These are phyloP conservation scores for Phalaenopsis equestris DNA, from an alignment of 106 monocot species.

Conservation along the genomic window DNA sequence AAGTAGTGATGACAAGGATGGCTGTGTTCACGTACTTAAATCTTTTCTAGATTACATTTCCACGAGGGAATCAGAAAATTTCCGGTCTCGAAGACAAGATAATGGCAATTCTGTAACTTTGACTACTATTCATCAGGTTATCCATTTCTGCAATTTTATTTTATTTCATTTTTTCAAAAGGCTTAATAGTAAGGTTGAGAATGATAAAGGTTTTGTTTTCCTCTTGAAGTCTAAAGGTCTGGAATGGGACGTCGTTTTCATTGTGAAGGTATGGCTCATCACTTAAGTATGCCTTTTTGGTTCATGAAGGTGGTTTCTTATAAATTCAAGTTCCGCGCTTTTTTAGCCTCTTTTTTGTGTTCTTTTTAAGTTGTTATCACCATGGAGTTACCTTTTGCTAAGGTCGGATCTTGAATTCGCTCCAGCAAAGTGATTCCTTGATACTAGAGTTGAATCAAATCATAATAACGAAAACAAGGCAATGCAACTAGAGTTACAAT, in stretches of 20 bases:
- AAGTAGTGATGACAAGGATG: constrained; percentile 28
- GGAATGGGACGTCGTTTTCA: constrained; percentile 91
- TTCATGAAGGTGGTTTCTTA: background rate
- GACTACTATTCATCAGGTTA: constrained; percentile 96
- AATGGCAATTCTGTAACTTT: constrained; percentile 77
- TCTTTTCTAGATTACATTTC: constrained; percentile 74
- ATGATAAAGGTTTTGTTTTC: constrained; percentile 6
- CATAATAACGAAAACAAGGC: too few species aligned
- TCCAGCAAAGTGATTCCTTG: background rate
- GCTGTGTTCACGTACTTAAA: constrained; percentile 47
- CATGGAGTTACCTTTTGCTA: background rate
- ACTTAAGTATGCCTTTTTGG: background rate
- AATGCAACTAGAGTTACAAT: too few species aligned
- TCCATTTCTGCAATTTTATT: background rate
- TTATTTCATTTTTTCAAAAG: background rate
- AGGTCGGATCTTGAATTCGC: background rate
- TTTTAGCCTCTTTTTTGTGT: background rate
- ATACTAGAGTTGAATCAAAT: too few species aligned
- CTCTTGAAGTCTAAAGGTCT: constrained; percentile 84
- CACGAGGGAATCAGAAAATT: constrained; percentile 78
- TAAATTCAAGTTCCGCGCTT: too few species aligned
- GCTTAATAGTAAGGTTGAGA: background rate
- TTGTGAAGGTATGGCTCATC: constrained; percentile 60
- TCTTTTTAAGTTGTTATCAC: background rate
- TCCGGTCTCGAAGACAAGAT: constrained; percentile 46